These are phyloP conservation scores for Salvia sclarea DNA, from an alignment of 305 asterid species.

Conservation along the genomic window DNA sequence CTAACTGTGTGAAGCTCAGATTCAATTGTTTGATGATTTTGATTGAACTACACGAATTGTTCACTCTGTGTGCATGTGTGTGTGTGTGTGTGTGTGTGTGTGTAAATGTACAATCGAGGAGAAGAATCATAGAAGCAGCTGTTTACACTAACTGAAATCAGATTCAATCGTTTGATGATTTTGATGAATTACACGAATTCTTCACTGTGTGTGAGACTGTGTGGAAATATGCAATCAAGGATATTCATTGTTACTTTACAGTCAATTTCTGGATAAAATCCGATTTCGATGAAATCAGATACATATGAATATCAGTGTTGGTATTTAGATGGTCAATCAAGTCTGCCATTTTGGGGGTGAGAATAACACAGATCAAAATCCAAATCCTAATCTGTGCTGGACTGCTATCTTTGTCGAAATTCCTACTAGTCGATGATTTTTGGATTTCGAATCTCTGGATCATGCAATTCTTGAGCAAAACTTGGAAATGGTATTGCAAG, in stretches of 20 bases:
- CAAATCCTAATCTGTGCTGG: background rate
- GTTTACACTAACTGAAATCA: too few species aligned
- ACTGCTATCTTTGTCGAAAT: background rate
- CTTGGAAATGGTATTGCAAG: slow-evolving; percentile 11
- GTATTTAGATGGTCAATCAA: background rate
- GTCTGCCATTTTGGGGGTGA: background rate
- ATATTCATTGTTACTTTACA: background rate
- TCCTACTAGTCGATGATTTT: background rate
- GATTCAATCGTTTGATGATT: background rate
- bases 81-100: too few species aligned
- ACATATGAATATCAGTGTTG: background rate
- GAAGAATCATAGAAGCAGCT: too few species aligned
- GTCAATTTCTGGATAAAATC: background rate
- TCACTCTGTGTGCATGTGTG: too few species aligned
- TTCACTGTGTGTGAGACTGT: background rate
- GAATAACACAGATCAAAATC: background rate
- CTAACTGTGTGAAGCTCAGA: too few species aligned
- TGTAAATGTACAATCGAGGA: too few species aligned
- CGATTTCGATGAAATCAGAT: background rate
- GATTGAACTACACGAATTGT: too few species aligned
- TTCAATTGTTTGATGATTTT: too few species aligned
- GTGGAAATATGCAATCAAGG: background rate
- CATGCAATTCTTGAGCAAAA: background rate
- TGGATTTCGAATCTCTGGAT: background rate
- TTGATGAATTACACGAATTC: background rate